Percentiles rank a stretch among this genome's conserved stretches.
Conservation (phyloP, 2,329 filamentous ascomycete genomes). For the Ophiostoma perfectum region DNA sequence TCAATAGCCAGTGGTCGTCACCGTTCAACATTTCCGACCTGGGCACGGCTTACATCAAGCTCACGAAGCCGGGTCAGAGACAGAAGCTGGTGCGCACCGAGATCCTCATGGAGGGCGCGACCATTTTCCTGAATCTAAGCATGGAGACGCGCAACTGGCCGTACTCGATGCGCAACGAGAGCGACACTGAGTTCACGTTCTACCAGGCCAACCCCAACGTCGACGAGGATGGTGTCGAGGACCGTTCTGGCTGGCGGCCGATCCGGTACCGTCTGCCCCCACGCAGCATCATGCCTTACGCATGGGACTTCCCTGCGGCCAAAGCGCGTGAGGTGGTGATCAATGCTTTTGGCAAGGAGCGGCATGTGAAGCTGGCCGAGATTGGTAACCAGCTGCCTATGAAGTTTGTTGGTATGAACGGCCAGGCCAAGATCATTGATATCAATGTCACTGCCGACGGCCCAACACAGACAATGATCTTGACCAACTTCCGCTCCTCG, state of each 20-base stretch:
- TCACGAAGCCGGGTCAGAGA: constrained; percentile 82
- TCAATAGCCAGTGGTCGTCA: constrained; percentile 96
- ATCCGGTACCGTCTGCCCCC: constrained; percentile 88
- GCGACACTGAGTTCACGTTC: constrained; percentile 93
- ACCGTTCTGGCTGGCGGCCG: constrained; percentile 83
- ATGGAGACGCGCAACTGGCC: constrained; percentile 95
- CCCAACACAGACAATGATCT: constrained; percentile 86
- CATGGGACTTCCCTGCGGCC: constrained; percentile 98
- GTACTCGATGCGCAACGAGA: constrained; percentile 97
- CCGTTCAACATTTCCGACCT: constrained; percentile 96
- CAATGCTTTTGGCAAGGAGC: constrained; percentile 69
- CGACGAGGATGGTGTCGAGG: constrained; percentile 80
- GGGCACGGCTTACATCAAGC: constrained; percentile 86
- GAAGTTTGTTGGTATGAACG: constrained; percentile 67
- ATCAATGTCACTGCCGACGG: constrained; percentile 94
- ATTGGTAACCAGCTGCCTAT: constrained; percentile 95
- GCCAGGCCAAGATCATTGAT: constrained; percentile 82
- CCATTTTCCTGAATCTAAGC: constrained; percentile 86
- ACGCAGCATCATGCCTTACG: constrained; percentile 97
- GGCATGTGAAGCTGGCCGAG: constrained; percentile 90
- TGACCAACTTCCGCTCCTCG: constrained; percentile 89
- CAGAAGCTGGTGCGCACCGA: constrained; percentile 85
- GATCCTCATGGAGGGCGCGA: constrained; percentile 85
- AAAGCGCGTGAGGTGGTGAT: constrained; percentile 92
- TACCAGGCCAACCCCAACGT: constrained; percentile 91